Conservation (phyloP, 139 green algal species). For the Tetraselmis chui region DNA sequence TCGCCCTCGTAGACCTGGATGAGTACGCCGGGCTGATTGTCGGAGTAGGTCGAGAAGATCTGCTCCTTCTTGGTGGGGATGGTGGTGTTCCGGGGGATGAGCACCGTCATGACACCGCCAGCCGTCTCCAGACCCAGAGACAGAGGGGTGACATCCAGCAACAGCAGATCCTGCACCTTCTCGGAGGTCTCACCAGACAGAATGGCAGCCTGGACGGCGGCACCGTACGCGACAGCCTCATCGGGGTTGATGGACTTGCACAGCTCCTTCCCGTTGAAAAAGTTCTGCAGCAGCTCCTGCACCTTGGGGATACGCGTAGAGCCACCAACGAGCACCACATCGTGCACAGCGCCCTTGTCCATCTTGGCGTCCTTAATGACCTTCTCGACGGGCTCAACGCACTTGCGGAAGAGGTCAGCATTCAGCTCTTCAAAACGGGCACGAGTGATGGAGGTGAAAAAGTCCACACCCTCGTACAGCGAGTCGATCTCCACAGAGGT, state of each 20-base stretch:
- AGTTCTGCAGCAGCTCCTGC: slow-evolving; percentile 88
- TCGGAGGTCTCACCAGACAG: slow-evolving; percentile 82
- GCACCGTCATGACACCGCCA: slow-evolving; percentile 82
- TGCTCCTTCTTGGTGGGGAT: slow-evolving; percentile 99
- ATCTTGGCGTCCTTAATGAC: slow-evolving; percentile 45
- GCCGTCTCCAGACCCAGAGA: slow-evolving; percentile 95
- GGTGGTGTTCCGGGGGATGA: slow-evolving; percentile 96
- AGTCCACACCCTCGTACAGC: slow-evolving; percentile 70
- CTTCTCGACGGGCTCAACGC: slow-evolving; percentile 72
- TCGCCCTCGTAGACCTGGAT: slow-evolving; percentile 91
- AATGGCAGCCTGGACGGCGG: slow-evolving; percentile 95
- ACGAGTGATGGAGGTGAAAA: slow-evolving; percentile 47
- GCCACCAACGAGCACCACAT: slow-evolving; percentile 77
- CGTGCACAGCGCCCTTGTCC: slow-evolving; percentile 61
- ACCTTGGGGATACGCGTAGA: slow-evolving; percentile 52
- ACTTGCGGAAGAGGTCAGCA: slow-evolving; percentile 55
- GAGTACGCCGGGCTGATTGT: slow-evolving; percentile 98
- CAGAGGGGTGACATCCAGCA: slow-evolving; percentile 95
- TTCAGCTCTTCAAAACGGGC: slow-evolving; percentile 47
- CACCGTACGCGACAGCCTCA: slow-evolving; percentile 97
- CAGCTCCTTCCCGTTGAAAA: slow-evolving; percentile 98
- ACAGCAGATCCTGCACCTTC: slow-evolving; percentile 96
- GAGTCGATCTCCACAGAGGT: slow-evolving; percentile 89
- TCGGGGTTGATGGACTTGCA: slow-evolving; percentile 99
- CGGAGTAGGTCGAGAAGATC: slow-evolving; percentile 96